These are phyloP conservation scores for Curvularia hawaiiensis DNA, from an alignment of 2,329 filamentous ascomycete genomes.

Conservation along the genomic window DNA sequence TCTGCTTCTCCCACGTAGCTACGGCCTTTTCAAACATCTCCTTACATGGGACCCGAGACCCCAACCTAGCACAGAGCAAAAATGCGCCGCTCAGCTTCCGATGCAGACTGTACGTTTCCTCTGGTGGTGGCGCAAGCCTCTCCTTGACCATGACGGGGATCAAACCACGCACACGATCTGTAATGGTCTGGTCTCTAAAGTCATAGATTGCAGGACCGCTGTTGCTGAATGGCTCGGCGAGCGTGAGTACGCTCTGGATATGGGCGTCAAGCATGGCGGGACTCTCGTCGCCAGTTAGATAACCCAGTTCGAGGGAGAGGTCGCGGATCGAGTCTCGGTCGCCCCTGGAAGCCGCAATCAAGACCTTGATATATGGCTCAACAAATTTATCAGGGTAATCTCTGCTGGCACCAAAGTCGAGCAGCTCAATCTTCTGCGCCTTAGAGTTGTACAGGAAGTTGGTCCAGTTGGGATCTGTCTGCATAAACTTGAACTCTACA, in stretches of 20 bases:
- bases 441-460: conserved; percentile 90
- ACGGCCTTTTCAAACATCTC: conserved; percentile 73
- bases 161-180: conserved; percentile 82
- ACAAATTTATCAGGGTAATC: conserved; percentile 85
- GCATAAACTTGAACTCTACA: conserved; percentile 95
- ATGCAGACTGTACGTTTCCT: conserved; percentile 96
- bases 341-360: conserved; percentile 76
- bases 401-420: conserved; percentile 93
- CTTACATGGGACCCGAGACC: conserved; percentile 80
- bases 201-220: conserved; percentile 85
- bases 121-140: conserved; percentile 85
- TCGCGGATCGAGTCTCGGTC: conserved; percentile 68
- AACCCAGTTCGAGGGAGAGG: conserved; percentile 79
- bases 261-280: conserved; percentile 88
- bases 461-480: conserved; percentile 99
- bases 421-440: conserved; percentile 77
- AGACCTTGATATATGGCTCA: conserved; percentile 75
- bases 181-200: conserved; percentile 94
- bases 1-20: conserved; percentile 36
- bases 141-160: conserved; percentile 95
- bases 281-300: conserved; percentile 90
- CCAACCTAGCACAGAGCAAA: conserved; percentile 83
- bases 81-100: conserved; percentile 96
- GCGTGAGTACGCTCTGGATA: conserved; percentile 81
- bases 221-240: conserved; percentile 85